Base-by-base conservation (phyloP, 495 filamentous ascomycete species). In the Neurospora africana region DNA sequence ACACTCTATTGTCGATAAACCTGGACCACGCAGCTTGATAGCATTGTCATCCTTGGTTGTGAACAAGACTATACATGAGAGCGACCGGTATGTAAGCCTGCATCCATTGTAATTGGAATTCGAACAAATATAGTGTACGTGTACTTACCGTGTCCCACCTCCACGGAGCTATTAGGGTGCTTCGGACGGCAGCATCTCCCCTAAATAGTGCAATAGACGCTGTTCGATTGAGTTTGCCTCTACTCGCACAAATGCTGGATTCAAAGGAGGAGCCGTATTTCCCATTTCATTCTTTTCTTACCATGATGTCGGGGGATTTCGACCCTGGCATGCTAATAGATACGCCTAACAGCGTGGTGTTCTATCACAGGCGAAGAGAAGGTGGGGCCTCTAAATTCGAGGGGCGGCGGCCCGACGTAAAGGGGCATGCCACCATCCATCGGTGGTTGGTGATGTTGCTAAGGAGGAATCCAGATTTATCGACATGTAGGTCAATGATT, bases 321-420 rank as follows among this genome's bases (percentile, higher is more conserved):
- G n/a, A 47, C 43, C 3, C 9, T 0, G 10, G 19, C n/a, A 47
- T 0, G 43, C 15, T 41, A 5, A 19, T 0, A n/a, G 3, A 0
- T 9, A 19, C 9, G 0, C 6, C 41, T 44, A 8, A 6, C 17
- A 9, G n/a, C n/a, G 19, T 9, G 41, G 2, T 0, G 1, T n/a
- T 9, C 41, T 44, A 44, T 4, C 19, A 44, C 19, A 44, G 9
- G 41, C n/a, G 8, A n/a, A 3, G n/a, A n/a, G n/a, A n/a, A n/a
- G n/a, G n/a, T n/a, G n/a, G n/a, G n/a, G n/a, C n/a, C n/a, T n/a
- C n/a, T n/a, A n/a, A 0, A n/a, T 3, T 0, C 2, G 33, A 35
- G 4, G 43, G n/a, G 11, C 3, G 0, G 3, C 43, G 4, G 9
- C 8, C 3, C 9, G 4, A 23, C n/a, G 43, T 21, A 11, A 3